phyloP scores from a whole-genome alignment of 2,329 filamentous ascomycete species.

The Emmonsiellopsis sp. region DNA sequence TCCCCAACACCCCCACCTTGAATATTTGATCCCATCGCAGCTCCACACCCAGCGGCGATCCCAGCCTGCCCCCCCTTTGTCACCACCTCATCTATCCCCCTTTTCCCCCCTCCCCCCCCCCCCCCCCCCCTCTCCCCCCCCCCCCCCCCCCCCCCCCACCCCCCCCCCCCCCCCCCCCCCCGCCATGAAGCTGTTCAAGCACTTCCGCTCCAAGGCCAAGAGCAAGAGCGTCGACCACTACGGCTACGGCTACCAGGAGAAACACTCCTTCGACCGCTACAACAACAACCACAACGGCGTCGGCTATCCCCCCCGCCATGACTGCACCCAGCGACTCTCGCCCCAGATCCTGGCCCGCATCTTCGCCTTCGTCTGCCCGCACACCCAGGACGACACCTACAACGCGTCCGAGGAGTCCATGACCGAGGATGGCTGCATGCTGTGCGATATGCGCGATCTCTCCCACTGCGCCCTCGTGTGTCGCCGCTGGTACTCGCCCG shows the following conservation, averaged over 20 bases:
- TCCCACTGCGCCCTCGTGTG: slow-evolving; percentile 68
- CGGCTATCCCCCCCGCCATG: slow-evolving; percentile 8
- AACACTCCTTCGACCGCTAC: background rate
- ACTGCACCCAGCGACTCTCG: slow-evolving; percentile 49
- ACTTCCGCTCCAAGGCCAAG: slow-evolving; percentile 13
- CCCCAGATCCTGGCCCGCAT: slow-evolving; percentile 63
- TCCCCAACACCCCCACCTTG: too few species aligned
- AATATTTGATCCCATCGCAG: too few species aligned
- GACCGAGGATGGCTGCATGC: slow-evolving; percentile 74
- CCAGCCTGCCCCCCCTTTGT: too few species aligned
- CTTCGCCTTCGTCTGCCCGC: slow-evolving; percentile 75
- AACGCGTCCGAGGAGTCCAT: slow-evolving; percentile 74
- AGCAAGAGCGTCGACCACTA: slow-evolving; percentile 11
- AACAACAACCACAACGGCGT: background rate
- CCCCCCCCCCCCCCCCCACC: too few species aligned
- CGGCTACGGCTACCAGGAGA: background rate
- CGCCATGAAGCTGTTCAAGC: slow-evolving; percentile 16
- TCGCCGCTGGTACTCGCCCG: slow-evolving; percentile 58
- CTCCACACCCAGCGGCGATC: too few species aligned
- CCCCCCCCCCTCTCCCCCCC: too few species aligned
- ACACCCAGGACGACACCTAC: slow-evolving; percentile 66
- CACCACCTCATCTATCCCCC: too few species aligned
- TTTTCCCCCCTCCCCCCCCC: too few species aligned
- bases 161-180: too few species aligned
- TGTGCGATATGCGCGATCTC: slow-evolving; percentile 85